phyloP scores from a whole-genome alignment of 108 stramenopile species.

The Nitzschia putrida region DNA sequence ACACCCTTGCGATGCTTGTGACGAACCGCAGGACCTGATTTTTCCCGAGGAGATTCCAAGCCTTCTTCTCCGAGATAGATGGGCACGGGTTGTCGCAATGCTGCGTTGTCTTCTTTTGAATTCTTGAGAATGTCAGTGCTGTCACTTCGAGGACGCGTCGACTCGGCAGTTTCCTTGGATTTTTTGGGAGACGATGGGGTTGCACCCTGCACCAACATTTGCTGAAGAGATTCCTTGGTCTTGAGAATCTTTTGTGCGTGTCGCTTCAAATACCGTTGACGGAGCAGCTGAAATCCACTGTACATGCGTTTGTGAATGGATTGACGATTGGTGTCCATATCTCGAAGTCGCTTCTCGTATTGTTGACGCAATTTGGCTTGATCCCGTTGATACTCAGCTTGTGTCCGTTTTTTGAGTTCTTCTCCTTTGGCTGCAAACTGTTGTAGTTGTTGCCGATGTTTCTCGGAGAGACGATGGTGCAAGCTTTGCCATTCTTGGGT shows the following conservation, averaged over 20 bases:
- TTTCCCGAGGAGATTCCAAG: constrained; percentile 19
- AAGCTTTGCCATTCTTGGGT: constrained; percentile 49
- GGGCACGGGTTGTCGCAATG: constrained; percentile 41
- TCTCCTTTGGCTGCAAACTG: constrained; percentile 56
- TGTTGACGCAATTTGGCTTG: constrained; percentile 46
- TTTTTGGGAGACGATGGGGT: too few species aligned
- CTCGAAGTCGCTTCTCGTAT: constrained; percentile 53
- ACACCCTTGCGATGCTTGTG: constrained; percentile 71
- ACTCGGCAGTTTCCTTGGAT: constrained; percentile 1
- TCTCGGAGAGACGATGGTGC: constrained; percentile 46
- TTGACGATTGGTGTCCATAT: constrained; percentile 42
- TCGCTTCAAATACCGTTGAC: constrained; percentile 61
- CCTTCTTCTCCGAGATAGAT: constrained; percentile 33
- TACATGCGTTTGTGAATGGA: constrained; percentile 40
- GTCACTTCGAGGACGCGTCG: too few species aligned
- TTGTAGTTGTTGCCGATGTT: constrained; percentile 54
- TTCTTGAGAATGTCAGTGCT: neutral
- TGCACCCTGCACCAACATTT: neutral
- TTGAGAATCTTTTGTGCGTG: constrained; percentile 52
- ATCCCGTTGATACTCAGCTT: constrained; percentile 50
- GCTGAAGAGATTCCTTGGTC: constrained; percentile 20
- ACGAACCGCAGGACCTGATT: constrained; percentile 51
- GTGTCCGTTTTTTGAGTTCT: constrained; percentile 49
- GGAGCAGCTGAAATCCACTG: constrained; percentile 31
- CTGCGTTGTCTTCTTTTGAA: constrained; percentile 28